phyloP scores from a whole-genome alignment of 2,329 filamentous ascomycete genomes.

The Xylaria sp. region DNA sequence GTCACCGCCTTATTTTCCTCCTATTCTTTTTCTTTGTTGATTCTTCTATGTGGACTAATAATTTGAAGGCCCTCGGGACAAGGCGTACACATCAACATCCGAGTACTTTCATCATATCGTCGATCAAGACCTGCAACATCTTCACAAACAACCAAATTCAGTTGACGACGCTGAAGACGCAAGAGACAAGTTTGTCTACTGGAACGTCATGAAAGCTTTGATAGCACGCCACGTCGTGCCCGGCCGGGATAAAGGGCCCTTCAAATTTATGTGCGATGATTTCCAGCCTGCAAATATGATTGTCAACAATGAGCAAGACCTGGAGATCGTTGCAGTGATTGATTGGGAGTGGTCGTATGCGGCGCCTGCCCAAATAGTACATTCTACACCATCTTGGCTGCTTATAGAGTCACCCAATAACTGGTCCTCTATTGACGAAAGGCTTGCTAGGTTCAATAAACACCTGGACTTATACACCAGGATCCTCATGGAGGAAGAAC shows the following conservation, averaged over 20 bases:
- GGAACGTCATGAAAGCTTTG: conserved; percentile 27
- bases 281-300: conserved; percentile 29
- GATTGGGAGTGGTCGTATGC: conserved; percentile 30
- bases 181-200: conserved; percentile 29
- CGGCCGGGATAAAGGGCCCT: conserved; percentile 15
- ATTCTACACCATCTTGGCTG: conserved; percentile 21
- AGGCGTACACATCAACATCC: conserved; percentile 25
- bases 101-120: conserved; percentile 29
- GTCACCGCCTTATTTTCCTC: background rate
- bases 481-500: conserved; percentile 24
- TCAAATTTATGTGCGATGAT: conserved; percentile 28
- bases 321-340: conserved; percentile 23
- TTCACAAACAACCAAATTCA: conserved; percentile 22
- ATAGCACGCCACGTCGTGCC: conserved; percentile 26
- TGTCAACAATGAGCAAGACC: conserved; percentile 26
- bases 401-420: conserved; percentile 23
- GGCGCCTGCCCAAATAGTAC: conserved; percentile 17
- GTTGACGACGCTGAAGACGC: conserved; percentile 28
- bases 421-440: conserved; percentile 23
- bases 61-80: conserved; percentile 13
- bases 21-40: background rate
- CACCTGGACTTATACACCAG: conserved; percentile 19
- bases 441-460: conserved; percentile 21
- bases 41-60: background rate
- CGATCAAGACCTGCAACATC: conserved; percentile 19